These are phyloP conservation scores for Geosmithia flava DNA, from an alignment of 2,329 filamentous ascomycete genomes.

Conservation along the genomic window DNA sequence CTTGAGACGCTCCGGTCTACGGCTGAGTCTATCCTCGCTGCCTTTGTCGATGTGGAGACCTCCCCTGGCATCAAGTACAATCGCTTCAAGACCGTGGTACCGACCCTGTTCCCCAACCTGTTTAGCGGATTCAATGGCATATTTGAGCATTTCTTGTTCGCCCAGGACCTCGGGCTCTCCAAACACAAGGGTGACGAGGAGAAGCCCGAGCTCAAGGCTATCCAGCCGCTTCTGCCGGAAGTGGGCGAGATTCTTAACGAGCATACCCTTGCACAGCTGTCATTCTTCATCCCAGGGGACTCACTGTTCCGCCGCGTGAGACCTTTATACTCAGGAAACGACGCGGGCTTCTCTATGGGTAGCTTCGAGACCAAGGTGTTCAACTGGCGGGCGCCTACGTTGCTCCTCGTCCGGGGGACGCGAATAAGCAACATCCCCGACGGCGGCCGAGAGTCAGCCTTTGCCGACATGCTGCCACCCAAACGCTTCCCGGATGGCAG, in stretches of 20 bases:
- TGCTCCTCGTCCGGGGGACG: slow-evolving; percentile 56
- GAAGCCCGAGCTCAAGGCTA: slow-evolving; percentile 11
- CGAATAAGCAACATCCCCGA: slow-evolving; percentile 37
- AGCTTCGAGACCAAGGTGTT: slow-evolving; percentile 65
- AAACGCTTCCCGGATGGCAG: slow-evolving; percentile 44
- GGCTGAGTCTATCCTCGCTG: slow-evolving; percentile 52
- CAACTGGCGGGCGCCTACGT: slow-evolving; percentile 65
- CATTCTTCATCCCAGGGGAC: slow-evolving; percentile 56
- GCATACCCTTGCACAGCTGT: slow-evolving; percentile 56
- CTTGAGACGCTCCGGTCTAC: slow-evolving; percentile 46
- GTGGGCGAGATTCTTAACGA: slow-evolving; percentile 50
- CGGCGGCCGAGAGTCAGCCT: slow-evolving; percentile 39
- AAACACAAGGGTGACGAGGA: slow-evolving; percentile 27
- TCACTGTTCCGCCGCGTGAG: slow-evolving; percentile 54
- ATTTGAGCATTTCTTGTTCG: slow-evolving; percentile 67
- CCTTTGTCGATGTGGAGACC: slow-evolving; percentile 54
- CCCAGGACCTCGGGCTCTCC: slow-evolving; percentile 56
- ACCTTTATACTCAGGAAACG: slow-evolving; percentile 56
- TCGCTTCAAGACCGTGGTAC: slow-evolving; percentile 48
- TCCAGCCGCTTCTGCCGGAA: slow-evolving; percentile 37
- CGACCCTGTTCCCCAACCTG: slow-evolving; percentile 49
- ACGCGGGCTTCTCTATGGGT: slow-evolving; percentile 65
- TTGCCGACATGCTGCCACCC: slow-evolving; percentile 50
- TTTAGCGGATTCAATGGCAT: slow-evolving; percentile 56
- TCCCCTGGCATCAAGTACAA: slow-evolving; percentile 49